phyloP scores from a whole-genome alignment of 2,329 filamentous ascomycete genomes.

The Grosmannia penicillata region DNA sequence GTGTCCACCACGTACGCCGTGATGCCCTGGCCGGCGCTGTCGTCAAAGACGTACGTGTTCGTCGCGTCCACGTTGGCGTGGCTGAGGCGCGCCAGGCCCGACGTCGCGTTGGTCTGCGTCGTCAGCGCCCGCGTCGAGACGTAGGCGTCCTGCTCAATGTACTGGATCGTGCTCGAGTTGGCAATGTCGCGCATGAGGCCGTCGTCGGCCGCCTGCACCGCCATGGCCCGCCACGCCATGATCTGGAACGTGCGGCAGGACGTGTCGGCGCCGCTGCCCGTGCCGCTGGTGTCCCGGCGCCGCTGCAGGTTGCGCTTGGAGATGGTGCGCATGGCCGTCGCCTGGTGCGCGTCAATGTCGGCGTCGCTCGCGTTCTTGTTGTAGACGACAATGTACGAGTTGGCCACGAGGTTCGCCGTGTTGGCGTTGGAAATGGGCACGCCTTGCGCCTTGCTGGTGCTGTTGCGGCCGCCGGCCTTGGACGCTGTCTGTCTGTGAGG shows the following conservation, averaged over 20 bases:
- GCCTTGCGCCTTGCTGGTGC: slow-evolving; percentile 15
- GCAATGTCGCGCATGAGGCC: slow-evolving; percentile 26
- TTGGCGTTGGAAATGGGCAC: slow-evolving; percentile 35
- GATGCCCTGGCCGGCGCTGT: slow-evolving; percentile 35
- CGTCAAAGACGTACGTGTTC: slow-evolving; percentile 34
- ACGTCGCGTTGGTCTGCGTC: slow-evolving; percentile 37
- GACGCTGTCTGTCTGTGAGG: slow-evolving; percentile 5
- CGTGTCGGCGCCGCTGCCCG: background rate
- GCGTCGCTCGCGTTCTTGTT: slow-evolving; percentile 35
- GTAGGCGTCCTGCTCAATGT: slow-evolving; percentile 31
- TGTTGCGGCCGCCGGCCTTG: background rate
- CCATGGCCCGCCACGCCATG: slow-evolving; percentile 35
- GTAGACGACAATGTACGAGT: slow-evolving; percentile 52
- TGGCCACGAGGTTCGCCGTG: slow-evolving; percentile 32
- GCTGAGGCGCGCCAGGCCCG: slow-evolving; percentile 39
- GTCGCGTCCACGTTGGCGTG: slow-evolving; percentile 19
- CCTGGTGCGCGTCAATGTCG: slow-evolving; percentile 32
- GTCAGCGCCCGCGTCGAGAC: slow-evolving; percentile 25
- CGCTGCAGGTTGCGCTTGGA: slow-evolving; percentile 36
- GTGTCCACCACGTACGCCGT: slow-evolving; percentile 53
- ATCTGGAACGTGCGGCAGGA: slow-evolving; percentile 30
- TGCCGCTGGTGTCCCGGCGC: slow-evolving; percentile 12
- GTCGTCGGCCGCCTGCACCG: slow-evolving; percentile 19
- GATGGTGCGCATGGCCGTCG: slow-evolving; percentile 30
- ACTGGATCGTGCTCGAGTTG: slow-evolving; percentile 24